Evolutionary conservation across 148 eudicot genomes (phyloP).

Genomic region (Rhododendron kiyosumense): DNA sequence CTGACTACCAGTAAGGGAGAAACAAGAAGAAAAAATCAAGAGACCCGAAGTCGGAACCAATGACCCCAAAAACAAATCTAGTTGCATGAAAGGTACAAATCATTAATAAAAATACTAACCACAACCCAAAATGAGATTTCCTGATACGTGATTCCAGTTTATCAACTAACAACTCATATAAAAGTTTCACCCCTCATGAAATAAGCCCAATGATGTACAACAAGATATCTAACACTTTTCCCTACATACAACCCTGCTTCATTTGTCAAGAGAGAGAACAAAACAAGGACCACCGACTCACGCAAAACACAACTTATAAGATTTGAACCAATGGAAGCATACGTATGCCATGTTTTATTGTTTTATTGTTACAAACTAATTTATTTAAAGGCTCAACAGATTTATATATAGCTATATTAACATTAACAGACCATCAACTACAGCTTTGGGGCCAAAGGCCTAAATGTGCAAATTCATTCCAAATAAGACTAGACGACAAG

Average conservation of each 20-base stretch:
- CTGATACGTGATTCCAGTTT: background rate
- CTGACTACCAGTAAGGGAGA: background rate
- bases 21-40: background rate
- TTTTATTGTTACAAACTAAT: background rate
- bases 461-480: background rate
- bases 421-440: background rate
- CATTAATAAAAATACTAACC: background rate
- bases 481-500: too few species aligned
- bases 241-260: background rate
- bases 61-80: background rate
- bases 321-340: background rate
- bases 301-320: background rate
- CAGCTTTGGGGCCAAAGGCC: background rate
- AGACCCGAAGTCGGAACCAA: background rate
- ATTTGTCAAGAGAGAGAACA: background rate
- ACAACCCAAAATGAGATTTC: background rate
- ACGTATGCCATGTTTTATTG: background rate
- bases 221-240: background rate
- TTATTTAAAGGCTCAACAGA: background rate
- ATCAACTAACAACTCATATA: background rate
- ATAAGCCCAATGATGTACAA: background rate
- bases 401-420: background rate
- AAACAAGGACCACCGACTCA: background rate
- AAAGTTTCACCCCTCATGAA: background rate
- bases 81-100: background rate